Evolutionary conservation across 768 basidiomycete genomes (phyloP), one percentile per base, ranked within the genome.

Genomic region (Pseudohyphozyma bogoriensis): DNA sequence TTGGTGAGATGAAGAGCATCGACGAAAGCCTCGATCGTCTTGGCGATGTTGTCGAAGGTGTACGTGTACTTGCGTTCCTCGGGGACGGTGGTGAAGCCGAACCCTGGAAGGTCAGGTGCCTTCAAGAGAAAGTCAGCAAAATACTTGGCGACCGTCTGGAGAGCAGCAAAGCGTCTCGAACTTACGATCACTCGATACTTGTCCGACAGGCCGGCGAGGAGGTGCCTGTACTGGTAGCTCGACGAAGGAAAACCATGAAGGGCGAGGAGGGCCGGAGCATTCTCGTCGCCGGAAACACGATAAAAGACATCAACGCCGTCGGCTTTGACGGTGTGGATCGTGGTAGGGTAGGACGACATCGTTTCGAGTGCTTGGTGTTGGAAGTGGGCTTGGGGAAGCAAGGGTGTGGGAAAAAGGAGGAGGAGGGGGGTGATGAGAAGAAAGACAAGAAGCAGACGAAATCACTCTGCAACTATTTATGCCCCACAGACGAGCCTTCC

Each of bases 81-180:
- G 3, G 78, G 76, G 20, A 77, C 75, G 22, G 63, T 70, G 28
- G 80, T 80, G 68, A 79, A 79, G 9, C 80, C 80, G 64, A 78
- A 81, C 0, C 77, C 79, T 1, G 79, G 79, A 9, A 80, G 68
- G 62, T 80, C 80, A n/a, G 80, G 80, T 0, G 79, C 79, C 59
- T 79, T 65, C 37, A 80, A 73, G 35, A 72, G 76, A 72, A 78
- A 79, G 40, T 74, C 70, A 7, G 18, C 6, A 15, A 42, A 10
- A 15, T 42, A n/a, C 7, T 42, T 15, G 9, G n/a, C 40, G 40
- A 10, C 37, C 18, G 37, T 37, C 37, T 26, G 6, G 22, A 13
- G 10, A 31, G 11, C 5, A 49, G 28, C 28, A 12, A 29, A 29
- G 22, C 11, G 15, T 4, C 13, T 3, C 6, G 15, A 16, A 42